Base-by-base conservation (phyloP, 208 protist species). In the Novymonas esmeraldas region DNA sequence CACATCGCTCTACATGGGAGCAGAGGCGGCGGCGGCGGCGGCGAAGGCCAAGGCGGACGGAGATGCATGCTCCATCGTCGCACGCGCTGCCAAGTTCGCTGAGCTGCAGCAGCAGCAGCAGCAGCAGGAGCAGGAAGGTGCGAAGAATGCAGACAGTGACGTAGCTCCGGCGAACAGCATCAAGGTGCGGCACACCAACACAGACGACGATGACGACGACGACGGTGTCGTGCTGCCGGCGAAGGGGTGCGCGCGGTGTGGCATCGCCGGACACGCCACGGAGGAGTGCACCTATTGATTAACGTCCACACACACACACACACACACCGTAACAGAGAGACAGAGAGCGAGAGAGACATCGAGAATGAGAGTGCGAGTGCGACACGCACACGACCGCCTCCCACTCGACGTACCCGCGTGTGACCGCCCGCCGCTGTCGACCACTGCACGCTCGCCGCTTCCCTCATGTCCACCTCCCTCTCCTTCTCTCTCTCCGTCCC, bases 221-320 rank as follows among this genome's bases (percentile, higher is more conserved):
- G 71, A 58, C 48, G 55, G 52, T 0, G 18, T 68, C 0, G 54
- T 57, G 10, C 13, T 68, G 10, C n/a, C 42, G 6, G 26, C 45
- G 6, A 63, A 70, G 57, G 87, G 82, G 11, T 93, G 87, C 61
- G 72, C 55, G 45, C 67, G 68, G 45, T 93, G 87, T 62, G 87
- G 87, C 33, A 76, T 89, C 48, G 61, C 82, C 0, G 84, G 78
- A 0, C 87, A 93, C 65, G 33, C 67, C 3, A 62, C 73, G 41
- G 76, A 58, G 41, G 60, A 78, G 51, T 93, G 87, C 39, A 76
- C 61, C 6, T 76, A 85, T 41, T 87, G 49, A 79, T 16, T 16
- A 20, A 49, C 7, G 6, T 31, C 9, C 54, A n/a, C 31, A 20
- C 6, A 6, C 3, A 10, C 22, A 42, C n/a, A 44, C 6, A 16